Conservation (phyloP, 257 asterid genomes). For the Solanum stenotomum region DNA sequence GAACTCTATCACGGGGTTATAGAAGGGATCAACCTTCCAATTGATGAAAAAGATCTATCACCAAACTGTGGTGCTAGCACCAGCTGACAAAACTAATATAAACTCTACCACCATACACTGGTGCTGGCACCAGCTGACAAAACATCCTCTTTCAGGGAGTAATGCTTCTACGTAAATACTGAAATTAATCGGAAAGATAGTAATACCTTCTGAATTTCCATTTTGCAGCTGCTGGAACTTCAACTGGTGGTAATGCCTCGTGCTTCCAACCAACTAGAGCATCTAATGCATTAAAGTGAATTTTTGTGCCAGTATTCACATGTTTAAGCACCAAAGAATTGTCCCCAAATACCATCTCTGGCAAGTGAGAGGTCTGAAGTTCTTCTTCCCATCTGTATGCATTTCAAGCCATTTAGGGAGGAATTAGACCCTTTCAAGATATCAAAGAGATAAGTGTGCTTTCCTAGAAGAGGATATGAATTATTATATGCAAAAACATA, state of each 20-base stretch:
- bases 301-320: constrained; percentile 47
- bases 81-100: not conserved
- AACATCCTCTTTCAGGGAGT: not conserved
- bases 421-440: not conserved
- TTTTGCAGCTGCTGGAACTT: constrained; percentile 94
- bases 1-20: not conserved
- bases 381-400: constrained; percentile 87
- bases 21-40: not conserved
- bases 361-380: constrained; percentile 79
- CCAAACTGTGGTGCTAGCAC: not conserved
- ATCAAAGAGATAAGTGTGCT: not conserved
- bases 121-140: not conserved
- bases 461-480: not conserved
- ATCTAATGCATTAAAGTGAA: constrained; percentile 82
- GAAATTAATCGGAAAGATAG: not conserved
- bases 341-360: constrained; percentile 97
- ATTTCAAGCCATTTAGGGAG: not conserved
- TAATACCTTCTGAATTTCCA: constrained; percentile 85
- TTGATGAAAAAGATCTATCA: not conserved
- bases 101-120: not conserved
- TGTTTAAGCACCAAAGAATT: constrained; percentile 70
- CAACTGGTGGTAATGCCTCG: constrained; percentile 90
- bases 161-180: not conserved
- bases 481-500: not conserved
- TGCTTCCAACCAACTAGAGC: constrained; percentile 91